Percentiles rank a stretch among this genome's conserved stretches.
phyloP scores from a whole-genome alignment of 2,329 filamentous ascomycete genomes.

The Stagonosporopsis cucurbitacearum region DNA sequence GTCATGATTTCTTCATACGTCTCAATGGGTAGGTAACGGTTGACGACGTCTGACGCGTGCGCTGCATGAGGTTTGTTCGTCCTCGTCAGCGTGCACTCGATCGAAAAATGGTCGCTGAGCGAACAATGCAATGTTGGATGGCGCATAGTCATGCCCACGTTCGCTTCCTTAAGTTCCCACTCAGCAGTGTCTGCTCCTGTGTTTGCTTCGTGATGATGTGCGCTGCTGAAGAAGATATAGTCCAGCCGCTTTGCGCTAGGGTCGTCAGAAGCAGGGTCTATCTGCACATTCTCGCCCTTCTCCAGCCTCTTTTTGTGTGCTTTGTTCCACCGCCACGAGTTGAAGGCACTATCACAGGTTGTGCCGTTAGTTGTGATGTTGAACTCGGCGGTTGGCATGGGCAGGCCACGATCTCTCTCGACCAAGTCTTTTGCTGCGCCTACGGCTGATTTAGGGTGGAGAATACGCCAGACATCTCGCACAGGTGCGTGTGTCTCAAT shows the following conservation, averaged over 20 bases:
- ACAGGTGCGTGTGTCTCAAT: slow-evolving; percentile 80
- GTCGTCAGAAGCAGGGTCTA: slow-evolving; percentile 72
- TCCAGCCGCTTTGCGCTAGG: slow-evolving; percentile 85
- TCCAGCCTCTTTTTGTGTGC: slow-evolving; percentile 71
- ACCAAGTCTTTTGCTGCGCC: slow-evolving; percentile 72
- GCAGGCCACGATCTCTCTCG: slow-evolving; percentile 69
- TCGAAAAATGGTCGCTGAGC: slow-evolving; percentile 92
- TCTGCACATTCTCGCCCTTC: slow-evolving; percentile 66
- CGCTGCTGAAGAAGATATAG: slow-evolving; percentile 79
- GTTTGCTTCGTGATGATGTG: slow-evolving; percentile 31
- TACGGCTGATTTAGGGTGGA: slow-evolving; percentile 83
- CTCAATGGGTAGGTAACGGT: slow-evolving; percentile 52
- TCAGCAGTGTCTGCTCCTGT: slow-evolving; percentile 38
- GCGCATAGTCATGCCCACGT: slow-evolving; percentile 80
- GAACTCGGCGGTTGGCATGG: slow-evolving; percentile 76
- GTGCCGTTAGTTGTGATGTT: slow-evolving; percentile 83
- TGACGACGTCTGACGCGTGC: slow-evolving; percentile 23
- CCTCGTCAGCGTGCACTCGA: slow-evolving; percentile 74
- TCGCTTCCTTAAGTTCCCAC: slow-evolving; percentile 75
- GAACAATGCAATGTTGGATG: slow-evolving; percentile 84
- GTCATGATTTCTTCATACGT: slow-evolving; percentile 76
- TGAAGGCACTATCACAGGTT: slow-evolving; percentile 84
- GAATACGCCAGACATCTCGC: slow-evolving; percentile 80
- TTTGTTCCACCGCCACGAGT: slow-evolving; percentile 92
- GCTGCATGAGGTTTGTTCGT: slow-evolving; percentile 18